phyloP scores from a whole-genome alignment of 1,284 basidiomycete species.

The Ceratobasidium sp. region DNA sequence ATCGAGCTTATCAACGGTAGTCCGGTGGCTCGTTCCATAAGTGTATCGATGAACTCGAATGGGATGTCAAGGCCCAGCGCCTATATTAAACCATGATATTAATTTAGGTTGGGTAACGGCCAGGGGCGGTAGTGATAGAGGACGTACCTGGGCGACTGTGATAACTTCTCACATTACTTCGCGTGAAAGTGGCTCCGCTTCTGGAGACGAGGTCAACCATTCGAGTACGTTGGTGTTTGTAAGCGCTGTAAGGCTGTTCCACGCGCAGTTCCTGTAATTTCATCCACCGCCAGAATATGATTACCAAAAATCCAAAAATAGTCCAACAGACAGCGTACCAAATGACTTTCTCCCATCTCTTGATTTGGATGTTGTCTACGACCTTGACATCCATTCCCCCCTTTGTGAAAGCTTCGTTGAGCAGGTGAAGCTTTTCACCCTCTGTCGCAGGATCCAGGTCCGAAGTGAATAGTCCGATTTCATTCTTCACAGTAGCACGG shows the following conservation, averaged over 20 bases:
- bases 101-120: neutral
- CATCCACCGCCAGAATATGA: neutral
- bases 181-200: slow-evolving; percentile 38
- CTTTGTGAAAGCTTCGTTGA: slow-evolving; percentile 6
- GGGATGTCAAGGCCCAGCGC: slow-evolving; percentile 35
- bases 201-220: slow-evolving; percentile 41
- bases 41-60: slow-evolving; percentile 32
- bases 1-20: slow-evolving; percentile 39
- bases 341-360: slow-evolving; percentile 44
- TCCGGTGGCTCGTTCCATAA: slow-evolving; percentile 26
- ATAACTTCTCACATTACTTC: slow-evolving; percentile 42
- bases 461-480: slow-evolving; percentile 31
- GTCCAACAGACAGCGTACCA: slow-evolving; percentile 25
- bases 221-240: slow-evolving; percentile 38
- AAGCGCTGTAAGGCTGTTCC: slow-evolving; percentile 43
- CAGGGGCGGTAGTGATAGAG: neutral
- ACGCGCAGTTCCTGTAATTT: slow-evolving; percentile 44
- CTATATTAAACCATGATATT: neutral
- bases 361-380: slow-evolving; percentile 29
- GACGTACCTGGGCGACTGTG: slow-evolving; percentile 37
- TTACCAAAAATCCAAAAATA: neutral
- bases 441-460: slow-evolving; percentile 13
- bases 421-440: neutral
- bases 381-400: slow-evolving; percentile 42
- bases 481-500: slow-evolving; percentile 26